Conservation (phyloP, 1,139 yeast genomes). For the Pichia sp. region DNA sequence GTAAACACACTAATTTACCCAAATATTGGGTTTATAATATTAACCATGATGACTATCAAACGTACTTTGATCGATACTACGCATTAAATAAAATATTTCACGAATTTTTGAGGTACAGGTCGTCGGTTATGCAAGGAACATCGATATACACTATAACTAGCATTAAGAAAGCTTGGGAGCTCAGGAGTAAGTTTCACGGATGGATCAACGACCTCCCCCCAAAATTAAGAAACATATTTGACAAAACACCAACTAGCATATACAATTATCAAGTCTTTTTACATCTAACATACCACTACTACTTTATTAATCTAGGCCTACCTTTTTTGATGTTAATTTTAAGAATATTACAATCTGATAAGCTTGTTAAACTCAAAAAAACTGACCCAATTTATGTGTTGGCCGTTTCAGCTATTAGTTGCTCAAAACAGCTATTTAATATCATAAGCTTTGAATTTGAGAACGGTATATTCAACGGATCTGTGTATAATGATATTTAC, state of each 20-base stretch:
- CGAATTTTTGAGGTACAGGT: conserved; percentile 1
- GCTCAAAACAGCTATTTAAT: not conserved
- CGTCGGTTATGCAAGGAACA: conserved; percentile 1
- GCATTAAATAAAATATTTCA: not conserved
- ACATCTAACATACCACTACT: conserved; percentile 2
- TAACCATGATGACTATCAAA: not conserved
- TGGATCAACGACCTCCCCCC: conserved; percentile 1
- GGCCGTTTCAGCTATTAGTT: conserved; percentile 1
- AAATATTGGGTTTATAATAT: not conserved
- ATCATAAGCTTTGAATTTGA: not conserved
- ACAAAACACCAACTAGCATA: not conserved
- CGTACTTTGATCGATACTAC: not conserved
- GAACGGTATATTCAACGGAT: not conserved
- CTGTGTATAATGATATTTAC: not conserved
- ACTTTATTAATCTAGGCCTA: conserved; percentile 2
- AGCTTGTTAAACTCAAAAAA: not conserved
- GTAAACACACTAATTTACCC: not conserved
- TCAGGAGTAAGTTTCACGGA: conserved; percentile 1
- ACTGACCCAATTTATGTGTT: conserved; percentile 1
- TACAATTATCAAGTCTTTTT: not conserved
- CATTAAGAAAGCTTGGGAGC: conserved; percentile 4
- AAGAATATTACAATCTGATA: not conserved
- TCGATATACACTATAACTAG: not conserved
- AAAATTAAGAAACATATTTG: not conserved
- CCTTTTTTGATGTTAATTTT: conserved; percentile 4